Conservation (phyloP, 768 basidiomycete genomes). For the Heimioporus sp. region DNA sequence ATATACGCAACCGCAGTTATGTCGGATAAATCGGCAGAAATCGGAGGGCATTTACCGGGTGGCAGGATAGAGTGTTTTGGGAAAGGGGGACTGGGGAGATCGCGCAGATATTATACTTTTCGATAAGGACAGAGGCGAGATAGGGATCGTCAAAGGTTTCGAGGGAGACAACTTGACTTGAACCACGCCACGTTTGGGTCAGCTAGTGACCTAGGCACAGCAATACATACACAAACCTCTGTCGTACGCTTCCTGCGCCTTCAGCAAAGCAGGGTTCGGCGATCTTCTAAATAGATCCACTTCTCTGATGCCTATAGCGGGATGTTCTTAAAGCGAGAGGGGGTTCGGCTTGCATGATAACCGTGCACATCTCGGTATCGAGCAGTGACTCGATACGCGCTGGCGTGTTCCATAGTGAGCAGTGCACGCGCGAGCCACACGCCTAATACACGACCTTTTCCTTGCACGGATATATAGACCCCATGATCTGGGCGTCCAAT, state of each 20-base stretch:
- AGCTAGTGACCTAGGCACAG: background rate
- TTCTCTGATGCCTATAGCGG: slow-evolving; percentile 49
- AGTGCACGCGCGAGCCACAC: background rate
- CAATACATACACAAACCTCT: slow-evolving; percentile 53
- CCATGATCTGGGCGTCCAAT: too few species aligned
- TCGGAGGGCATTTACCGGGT: slow-evolving; percentile 65
- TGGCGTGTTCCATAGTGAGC: too few species aligned
- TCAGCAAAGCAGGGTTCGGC: slow-evolving; percentile 65
- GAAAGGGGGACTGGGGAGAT: slow-evolving; percentile 79
- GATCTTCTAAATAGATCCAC: slow-evolving; percentile 86
- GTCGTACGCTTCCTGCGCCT: slow-evolving; percentile 81
- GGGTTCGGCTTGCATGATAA: slow-evolving; percentile 8
- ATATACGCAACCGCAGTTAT: slow-evolving; percentile 62
- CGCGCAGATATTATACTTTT: slow-evolving; percentile 84
- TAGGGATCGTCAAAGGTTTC: slow-evolving; percentile 75
- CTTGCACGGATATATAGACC: slow-evolving; percentile 26
- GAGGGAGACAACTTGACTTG: slow-evolving; percentile 77
- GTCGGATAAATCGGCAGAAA: slow-evolving; percentile 51
- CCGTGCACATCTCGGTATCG: background rate
- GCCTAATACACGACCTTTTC: slow-evolving; percentile 18
- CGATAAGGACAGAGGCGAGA: slow-evolving; percentile 80
- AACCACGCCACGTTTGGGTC: background rate
- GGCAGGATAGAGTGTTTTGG: slow-evolving; percentile 61
- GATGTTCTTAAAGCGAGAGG: background rate
- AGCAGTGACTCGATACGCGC: slow-evolving; percentile 13